Evolutionary conservation across 2,329 filamentous ascomycete species (phyloP).

Genomic region (Mollisia scopiformis): DNA sequence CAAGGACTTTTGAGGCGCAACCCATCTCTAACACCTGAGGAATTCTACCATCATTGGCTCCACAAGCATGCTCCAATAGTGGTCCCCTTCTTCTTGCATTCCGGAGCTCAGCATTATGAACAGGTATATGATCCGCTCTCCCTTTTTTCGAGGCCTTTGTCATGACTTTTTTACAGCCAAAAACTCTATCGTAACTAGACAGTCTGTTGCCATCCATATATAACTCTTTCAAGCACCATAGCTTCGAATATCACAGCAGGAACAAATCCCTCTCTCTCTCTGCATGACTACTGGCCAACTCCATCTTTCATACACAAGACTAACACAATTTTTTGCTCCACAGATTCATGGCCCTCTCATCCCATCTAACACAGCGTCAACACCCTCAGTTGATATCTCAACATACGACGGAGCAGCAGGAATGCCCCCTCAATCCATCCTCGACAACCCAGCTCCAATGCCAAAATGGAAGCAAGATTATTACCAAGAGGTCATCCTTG

Average conservation of each 20-base stretch:
- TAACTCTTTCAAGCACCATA: too few species aligned
- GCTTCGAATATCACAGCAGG: too few species aligned
- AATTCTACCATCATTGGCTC: conserved; percentile 32
- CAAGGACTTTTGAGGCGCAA: conserved; percentile 32
- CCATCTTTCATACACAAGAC: too few species aligned
- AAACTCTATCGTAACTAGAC: too few species aligned
- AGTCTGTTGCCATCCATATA: not conserved
- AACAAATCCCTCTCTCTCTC: too few species aligned
- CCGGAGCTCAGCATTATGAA: conserved; percentile 24
- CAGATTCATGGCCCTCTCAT: not conserved
- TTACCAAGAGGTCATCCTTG: conserved; percentile 26
- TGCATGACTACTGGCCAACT: too few species aligned
- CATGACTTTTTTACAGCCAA: too few species aligned
- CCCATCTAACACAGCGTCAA: not conserved
- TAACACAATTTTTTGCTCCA: too few species aligned
- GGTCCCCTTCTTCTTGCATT: conserved; percentile 28
- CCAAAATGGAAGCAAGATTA: conserved; percentile 29
- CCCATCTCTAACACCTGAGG: conserved; percentile 22
- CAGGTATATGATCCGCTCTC: conserved; percentile 18
- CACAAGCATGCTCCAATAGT: conserved; percentile 27
- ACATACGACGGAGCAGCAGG: conserved; percentile 20
- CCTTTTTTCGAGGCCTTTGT: not conserved
- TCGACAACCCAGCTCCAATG: not conserved
- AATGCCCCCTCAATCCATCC: not conserved
- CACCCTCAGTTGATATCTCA: not conserved